Evolutionary conservation across 768 basidiomycete genomes (phyloP).

Genomic region (Panellus pusillus): DNA sequence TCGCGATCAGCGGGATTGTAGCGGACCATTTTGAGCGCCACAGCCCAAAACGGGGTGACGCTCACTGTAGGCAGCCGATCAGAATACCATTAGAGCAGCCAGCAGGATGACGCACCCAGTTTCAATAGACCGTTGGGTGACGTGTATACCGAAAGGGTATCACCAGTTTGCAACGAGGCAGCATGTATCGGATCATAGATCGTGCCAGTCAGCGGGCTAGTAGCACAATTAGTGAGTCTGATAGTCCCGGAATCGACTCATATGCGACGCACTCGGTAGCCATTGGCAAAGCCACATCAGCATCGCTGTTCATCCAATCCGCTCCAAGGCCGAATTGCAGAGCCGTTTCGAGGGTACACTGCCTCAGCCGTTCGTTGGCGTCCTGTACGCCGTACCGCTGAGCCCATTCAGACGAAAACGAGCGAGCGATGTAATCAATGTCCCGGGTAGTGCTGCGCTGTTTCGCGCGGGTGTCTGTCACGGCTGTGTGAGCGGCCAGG

Average conservation of each 20-base stretch:
- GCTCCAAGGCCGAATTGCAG: constrained; percentile 46
- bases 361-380: constrained; percentile 53
- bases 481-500: constrained; percentile 17
- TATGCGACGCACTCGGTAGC: constrained; percentile 62
- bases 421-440: constrained; percentile 65
- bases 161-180: constrained; percentile 51
- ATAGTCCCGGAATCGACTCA: too few species aligned
- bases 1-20: constrained; percentile 62
- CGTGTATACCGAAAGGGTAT: constrained; percentile 60
- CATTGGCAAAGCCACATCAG: constrained; percentile 71
- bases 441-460: constrained; percentile 59
- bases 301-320: constrained; percentile 80
- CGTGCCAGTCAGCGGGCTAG: constrained; percentile 24
- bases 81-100: background rate
- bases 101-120: constrained; percentile 5
- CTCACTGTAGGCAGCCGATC: constrained; percentile 38
- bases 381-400: constrained; percentile 45
- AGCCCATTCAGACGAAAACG: constrained; percentile 57
- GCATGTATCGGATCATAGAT: constrained; percentile 62
- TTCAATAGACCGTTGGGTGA: constrained; percentile 50
- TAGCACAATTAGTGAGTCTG: constrained; percentile 1
- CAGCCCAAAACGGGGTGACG: constrained; percentile 71
- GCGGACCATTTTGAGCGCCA: constrained; percentile 71
- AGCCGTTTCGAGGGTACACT: constrained; percentile 60
- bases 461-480: constrained; percentile 29